Conservation (phyloP, 768 basidiomycete genomes). For the Daedaleopsis sinensis region DNA sequence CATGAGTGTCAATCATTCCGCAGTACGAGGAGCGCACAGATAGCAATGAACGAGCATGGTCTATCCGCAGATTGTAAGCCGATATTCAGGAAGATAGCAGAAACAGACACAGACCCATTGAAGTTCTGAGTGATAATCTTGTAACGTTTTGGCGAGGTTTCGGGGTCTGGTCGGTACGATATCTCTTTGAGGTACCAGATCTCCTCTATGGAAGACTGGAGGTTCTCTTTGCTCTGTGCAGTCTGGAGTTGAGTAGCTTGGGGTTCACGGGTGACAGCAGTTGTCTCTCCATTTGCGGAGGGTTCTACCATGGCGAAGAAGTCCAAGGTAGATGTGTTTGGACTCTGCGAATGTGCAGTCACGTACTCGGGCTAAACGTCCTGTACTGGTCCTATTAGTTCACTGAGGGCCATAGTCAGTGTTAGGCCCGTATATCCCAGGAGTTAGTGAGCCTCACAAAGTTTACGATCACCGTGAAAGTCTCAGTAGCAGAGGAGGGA, state of each 20-base stretch:
- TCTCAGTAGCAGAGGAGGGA: no score
- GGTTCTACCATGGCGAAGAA: not conserved
- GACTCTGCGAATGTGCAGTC: no score
- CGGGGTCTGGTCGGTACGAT: conserved; percentile 43
- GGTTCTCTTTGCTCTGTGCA: not conserved
- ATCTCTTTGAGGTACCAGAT: conserved; percentile 82
- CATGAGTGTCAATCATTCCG: not conserved
- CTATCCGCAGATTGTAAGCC: conserved; percentile 39
- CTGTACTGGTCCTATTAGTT: no score
- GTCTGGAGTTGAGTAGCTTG: not conserved
- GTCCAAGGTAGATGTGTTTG: no score
- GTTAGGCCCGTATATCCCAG: no score
- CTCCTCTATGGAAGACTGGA: conserved; percentile 38
- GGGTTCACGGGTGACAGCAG: not conserved
- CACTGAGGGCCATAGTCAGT: no score
- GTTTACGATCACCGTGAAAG: no score
- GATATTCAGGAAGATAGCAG: not conserved
- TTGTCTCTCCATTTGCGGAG: not conserved
- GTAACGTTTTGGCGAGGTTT: conserved; percentile 32
- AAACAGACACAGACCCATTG: conserved; percentile 62
- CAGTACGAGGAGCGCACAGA: conserved; percentile 53
- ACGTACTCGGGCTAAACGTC: no score
- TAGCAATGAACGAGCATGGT: conserved; percentile 90
- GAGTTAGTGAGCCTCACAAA: no score
- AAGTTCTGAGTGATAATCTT: conserved; percentile 84